A percentile compares a stretch with the other conserved stretches of the same genome.
phyloP scores from a whole-genome alignment of 2,329 filamentous ascomycete genomes.

The Botrytis squamosa region DNA sequence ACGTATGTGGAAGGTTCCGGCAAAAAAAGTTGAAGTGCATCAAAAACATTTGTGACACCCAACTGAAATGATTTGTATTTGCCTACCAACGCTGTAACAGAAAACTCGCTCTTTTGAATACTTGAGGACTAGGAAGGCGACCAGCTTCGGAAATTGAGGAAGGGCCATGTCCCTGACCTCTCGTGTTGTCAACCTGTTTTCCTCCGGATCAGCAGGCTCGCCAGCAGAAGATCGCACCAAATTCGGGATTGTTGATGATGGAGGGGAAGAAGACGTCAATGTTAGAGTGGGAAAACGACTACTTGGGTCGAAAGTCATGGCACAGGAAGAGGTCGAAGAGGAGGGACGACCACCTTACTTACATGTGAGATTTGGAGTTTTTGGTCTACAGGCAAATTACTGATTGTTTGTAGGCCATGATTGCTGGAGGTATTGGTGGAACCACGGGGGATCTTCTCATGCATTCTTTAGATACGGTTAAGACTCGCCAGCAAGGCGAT shows the following conservation, averaged over 20 bases:
- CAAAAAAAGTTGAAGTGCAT: conserved; percentile 18
- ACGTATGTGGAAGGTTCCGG: conserved; percentile 20
- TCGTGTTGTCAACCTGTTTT: conserved; percentile 52
- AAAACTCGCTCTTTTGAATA: background rate
- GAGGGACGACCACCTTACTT: conserved; percentile 61
- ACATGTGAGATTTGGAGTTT: conserved; percentile 48
- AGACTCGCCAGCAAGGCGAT: conserved; percentile 96
- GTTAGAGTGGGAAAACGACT: conserved; percentile 34
- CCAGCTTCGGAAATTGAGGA: conserved; percentile 32
- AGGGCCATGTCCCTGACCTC: conserved; percentile 58
- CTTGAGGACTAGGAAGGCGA: conserved; percentile 12
- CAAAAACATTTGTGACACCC: conserved; percentile 9
- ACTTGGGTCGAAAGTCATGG: conserved; percentile 33
- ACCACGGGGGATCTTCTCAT: conserved; percentile 95
- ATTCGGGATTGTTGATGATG: conserved; percentile 41
- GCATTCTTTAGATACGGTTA: conserved; percentile 98
- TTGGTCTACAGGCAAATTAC: conserved; percentile 23
- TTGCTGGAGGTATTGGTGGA: conserved; percentile 89
- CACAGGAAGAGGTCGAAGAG: conserved; percentile 44
- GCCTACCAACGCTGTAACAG: background rate
- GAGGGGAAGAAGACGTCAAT: conserved; percentile 38
- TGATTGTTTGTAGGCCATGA: conserved; percentile 68
- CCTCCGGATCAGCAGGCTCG: conserved; percentile 39
- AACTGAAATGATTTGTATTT: conserved; percentile 6
- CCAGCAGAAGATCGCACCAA: conserved; percentile 33